These are phyloP conservation scores for Neurospora sp. DNA, from an alignment of 495 filamentous ascomycete species.

Conservation along the genomic window DNA sequence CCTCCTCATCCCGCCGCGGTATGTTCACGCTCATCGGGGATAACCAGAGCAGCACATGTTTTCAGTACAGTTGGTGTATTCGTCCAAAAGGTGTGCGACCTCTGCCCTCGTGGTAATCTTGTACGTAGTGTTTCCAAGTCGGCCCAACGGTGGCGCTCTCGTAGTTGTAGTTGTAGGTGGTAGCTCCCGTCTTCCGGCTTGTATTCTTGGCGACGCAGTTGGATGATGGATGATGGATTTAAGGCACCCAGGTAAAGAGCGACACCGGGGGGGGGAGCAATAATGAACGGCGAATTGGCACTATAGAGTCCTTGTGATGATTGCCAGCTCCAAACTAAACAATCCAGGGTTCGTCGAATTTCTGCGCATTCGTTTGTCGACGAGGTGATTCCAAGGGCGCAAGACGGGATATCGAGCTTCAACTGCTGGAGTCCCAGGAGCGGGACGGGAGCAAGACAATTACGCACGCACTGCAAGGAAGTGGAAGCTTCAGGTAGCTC, in stretches of 20 bases:
- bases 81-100: neutral
- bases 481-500: neutral
- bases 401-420: neutral
- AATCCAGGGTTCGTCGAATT: neutral
- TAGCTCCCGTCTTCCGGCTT: neutral
- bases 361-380: neutral
- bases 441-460: neutral
- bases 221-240: neutral
- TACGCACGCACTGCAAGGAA: neutral
- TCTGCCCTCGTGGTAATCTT: neutral
- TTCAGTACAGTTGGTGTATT: conserved; percentile 3
- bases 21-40: conserved; percentile 41
- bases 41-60: conserved; percentile 26
- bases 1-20: conserved; percentile 37
- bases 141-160: neutral
- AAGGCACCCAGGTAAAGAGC: neutral
- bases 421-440: neutral
- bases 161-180: neutral
- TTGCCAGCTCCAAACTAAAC: neutral
- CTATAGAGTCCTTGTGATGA: neutral
- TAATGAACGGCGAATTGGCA: neutral
- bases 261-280: neutral
- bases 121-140: neutral
- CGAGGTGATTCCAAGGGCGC: neutral
- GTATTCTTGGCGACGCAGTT: neutral